A percentile compares a stretch with the other conserved stretches of the same genome.
These are phyloP conservation scores for Pleurozium schreberi DNA, from an alignment of 225 moss, liverwort and hornwort genomes.

Conservation along the genomic window DNA sequence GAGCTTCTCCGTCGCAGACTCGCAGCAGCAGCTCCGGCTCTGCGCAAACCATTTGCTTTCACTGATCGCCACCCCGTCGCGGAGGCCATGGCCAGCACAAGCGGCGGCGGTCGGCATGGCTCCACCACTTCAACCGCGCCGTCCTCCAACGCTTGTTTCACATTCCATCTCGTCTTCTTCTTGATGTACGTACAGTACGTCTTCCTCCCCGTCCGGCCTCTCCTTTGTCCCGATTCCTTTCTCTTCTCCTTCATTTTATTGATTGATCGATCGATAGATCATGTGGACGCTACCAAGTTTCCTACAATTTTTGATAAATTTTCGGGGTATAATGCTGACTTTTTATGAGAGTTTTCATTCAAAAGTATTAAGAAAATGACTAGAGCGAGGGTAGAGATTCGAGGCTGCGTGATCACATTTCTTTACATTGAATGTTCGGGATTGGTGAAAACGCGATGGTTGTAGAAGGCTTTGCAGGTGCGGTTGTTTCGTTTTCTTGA, in stretches of 20 bases:
- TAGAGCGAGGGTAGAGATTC: background rate
- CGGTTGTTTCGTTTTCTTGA: background rate
- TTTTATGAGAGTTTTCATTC: background rate
- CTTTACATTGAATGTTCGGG: background rate
- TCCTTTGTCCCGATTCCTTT: too few relatives aligned
- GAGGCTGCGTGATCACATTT: background rate
- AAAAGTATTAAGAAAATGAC: background rate
- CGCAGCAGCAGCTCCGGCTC: background rate
- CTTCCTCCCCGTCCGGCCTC: background rate
- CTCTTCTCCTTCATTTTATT: background rate
- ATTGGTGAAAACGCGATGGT: background rate
- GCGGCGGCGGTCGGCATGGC: background rate
- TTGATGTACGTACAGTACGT: background rate
- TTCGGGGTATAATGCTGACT: background rate
- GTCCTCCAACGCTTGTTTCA: constrained; percentile 13
- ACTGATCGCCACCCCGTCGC: background rate
- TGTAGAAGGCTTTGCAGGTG: background rate
- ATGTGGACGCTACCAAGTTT: background rate
- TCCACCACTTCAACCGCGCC: background rate
- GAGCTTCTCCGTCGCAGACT: background rate
- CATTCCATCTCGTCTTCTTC: constrained; percentile 23
- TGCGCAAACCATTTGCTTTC: background rate
- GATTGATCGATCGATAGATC: too few relatives aligned
- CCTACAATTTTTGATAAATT: background rate
- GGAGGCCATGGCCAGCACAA: background rate